phyloP scores from a whole-genome alignment of 495 filamentous ascomycete species.

The Tuber microsphaerosporum region DNA sequence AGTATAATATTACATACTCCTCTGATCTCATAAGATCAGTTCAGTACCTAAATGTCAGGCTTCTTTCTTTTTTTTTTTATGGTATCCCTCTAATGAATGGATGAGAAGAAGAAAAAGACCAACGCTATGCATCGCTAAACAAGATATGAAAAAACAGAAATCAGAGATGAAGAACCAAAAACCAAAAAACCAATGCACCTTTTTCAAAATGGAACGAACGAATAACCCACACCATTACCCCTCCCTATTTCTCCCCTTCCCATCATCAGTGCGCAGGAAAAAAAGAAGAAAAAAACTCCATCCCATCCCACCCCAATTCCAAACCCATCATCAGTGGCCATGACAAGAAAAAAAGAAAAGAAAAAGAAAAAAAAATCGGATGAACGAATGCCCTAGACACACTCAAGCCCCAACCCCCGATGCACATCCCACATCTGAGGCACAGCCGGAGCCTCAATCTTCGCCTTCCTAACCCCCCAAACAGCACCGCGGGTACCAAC shows the following conservation, averaged over 20 bases:
- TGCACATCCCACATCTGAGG: constrained; percentile 39
- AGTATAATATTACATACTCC: neutral
- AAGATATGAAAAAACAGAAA: neutral
- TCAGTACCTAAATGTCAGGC: neutral
- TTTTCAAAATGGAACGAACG: neutral
- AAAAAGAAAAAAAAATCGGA: neutral
- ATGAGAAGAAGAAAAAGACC: neutral
- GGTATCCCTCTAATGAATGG: neutral
- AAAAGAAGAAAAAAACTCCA: constrained; percentile 1
- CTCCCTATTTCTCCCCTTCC: neutral
- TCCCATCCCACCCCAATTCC: neutral
- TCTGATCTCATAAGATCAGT: neutral
- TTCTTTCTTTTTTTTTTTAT: neutral
- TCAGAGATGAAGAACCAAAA: neutral
- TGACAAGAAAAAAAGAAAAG: neutral
- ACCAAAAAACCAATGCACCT: neutral
- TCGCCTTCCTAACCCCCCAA: constrained; percentile 35
- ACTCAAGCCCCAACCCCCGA: constrained; percentile 28
- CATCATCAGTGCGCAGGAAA: neutral
- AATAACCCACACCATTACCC: neutral
- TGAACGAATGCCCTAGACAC: constrained; percentile 14
- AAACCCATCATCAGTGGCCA: constrained; percentile 16
- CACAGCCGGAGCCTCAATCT: constrained; percentile 17
- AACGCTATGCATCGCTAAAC: constrained; percentile 5
- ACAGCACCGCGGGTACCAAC: constrained; percentile 32